Evolutionary conservation across 768 basidiomycete species (phyloP), one percentile per base, ranked within the genome.

Genomic region (Paxillus involutus): DNA sequence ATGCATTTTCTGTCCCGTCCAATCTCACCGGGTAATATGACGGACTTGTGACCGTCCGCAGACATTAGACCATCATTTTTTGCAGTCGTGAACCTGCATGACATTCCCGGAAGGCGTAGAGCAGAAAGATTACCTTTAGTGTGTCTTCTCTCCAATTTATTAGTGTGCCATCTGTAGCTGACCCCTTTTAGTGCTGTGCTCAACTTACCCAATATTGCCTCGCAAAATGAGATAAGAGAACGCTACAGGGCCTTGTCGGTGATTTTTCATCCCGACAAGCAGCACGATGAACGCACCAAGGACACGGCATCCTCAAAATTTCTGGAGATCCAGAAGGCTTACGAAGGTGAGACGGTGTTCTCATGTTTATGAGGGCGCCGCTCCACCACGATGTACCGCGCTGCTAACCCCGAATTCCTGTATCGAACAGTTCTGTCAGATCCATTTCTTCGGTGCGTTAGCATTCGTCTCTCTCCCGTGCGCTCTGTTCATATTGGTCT

Each of bases 211-310:
- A 77, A 70, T 47, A 76, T 79, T 5, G 88, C 89, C 0, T 81
- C 84, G 2, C 78, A 81, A 53, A 73, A 74, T 45, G 88, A 92
- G 62, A 86, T 94, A 55, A 78, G 89, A 46, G 89, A 91, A 52
- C 77, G 85, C 35, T 89, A 92, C 67, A 76, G 81, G 40, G 66
- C 81, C 6, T 69, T 94, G 26, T 92, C 91, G 4, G 78, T 93
- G 29, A 72, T 87, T 17, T 91, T 89, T 58, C 92, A 96, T 61
- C 92, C 92, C 0, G 92, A 96, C 77, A 88, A 86, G 64, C 89
- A 93, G 55, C 78, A 75, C 19, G 81, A 83, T 63, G 79, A 81
- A 49, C 67, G 67, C 16, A 70, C 77, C 55, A 84, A 81, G 63
- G 77, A 72, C 46, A 77, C 81, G 1, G 90, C 92, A 0, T 80